phyloP scores from a whole-genome alignment of 306 rosid species.

The Dalbergia cochinchinensis region DNA sequence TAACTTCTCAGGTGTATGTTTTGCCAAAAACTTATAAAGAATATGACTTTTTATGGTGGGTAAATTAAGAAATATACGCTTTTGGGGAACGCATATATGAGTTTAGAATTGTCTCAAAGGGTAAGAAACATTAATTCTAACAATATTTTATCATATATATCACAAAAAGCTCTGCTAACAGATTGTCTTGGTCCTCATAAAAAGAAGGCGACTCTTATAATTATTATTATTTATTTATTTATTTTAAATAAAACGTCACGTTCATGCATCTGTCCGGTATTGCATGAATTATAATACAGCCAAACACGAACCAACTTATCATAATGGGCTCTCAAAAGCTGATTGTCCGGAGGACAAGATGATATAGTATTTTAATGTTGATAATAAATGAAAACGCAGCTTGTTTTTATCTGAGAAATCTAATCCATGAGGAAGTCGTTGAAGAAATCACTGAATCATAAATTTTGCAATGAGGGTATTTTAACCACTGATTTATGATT shows the following conservation, averaged over 20 bases:
- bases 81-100: neutral
- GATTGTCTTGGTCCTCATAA: slow-evolving; percentile 13
- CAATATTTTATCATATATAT: neutral
- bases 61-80: neutral
- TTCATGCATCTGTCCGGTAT: slow-evolving; percentile 50
- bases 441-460: slow-evolving; percentile 18
- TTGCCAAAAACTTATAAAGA: neutral
- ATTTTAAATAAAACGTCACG: too few species aligned
- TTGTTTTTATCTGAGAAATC: slow-evolving; percentile 30
- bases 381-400: slow-evolving; percentile 37
- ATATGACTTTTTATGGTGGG: too few species aligned
- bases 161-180: neutral
- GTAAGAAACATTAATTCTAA: slow-evolving; percentile 14
- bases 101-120: neutral
- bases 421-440: slow-evolving; percentile 20
- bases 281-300: slow-evolving; percentile 33
- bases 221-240: too few species aligned
- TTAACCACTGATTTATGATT: slow-evolving; percentile 3
- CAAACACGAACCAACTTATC: slow-evolving; percentile 40
- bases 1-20: neutral
- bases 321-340: slow-evolving; percentile 21
- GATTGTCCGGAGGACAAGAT: slow-evolving; percentile 21
- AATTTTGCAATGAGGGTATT: neutral
- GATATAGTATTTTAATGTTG: slow-evolving; percentile 30
- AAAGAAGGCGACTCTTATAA: slow-evolving; percentile 3